Evolutionary conservation across 2,329 filamentous ascomycete genomes (phyloP).

Genomic region (Penicillium sp.): DNA sequence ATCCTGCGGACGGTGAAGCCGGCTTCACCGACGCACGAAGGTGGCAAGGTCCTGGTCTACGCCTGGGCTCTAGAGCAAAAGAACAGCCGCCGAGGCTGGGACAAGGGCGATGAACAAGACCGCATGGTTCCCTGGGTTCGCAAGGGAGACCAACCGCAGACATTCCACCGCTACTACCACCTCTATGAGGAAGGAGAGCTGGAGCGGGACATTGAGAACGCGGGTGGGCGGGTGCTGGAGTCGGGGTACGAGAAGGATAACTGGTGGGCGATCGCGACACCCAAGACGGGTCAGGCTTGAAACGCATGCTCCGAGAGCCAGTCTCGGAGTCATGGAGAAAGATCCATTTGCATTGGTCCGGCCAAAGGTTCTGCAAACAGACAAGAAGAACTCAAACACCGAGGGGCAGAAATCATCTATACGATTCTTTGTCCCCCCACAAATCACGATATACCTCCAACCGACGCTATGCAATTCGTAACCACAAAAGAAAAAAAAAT

Average conservation of each 20-base stretch:
- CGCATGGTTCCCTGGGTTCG: constrained; percentile 96
- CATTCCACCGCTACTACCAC: constrained; percentile 91
- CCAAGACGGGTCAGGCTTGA: constrained; percentile 22
- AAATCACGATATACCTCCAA: constrained; percentile 38
- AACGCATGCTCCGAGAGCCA: constrained; percentile 30
- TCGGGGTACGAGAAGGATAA: constrained; percentile 96
- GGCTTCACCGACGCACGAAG: constrained; percentile 25
- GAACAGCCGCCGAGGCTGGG: constrained; percentile 83
- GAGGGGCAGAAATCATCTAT: constrained; percentile 30
- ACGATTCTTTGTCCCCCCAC: constrained; percentile 26
- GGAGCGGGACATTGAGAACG: constrained; percentile 73
- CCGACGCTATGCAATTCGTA: constrained; percentile 45
- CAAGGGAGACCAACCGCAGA: constrained; percentile 49
- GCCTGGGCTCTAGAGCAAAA: constrained; percentile 97
- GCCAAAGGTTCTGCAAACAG: constrained; percentile 10
- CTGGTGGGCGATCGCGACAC: constrained; percentile 81
- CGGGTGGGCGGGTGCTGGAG: constrained; percentile 74
- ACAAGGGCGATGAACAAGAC: constrained; percentile 80
- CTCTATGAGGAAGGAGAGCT: constrained; percentile 85
- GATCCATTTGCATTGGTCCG: constrained; percentile 8
- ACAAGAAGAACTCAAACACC: constrained; percentile 14
- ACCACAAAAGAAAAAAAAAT: constrained; percentile 16
- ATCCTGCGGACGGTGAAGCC: constrained; percentile 67
- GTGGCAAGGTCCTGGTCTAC: constrained; percentile 76
- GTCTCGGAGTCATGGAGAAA: constrained; percentile 25